Percentiles rank a stretch among this genome's conserved stretches.
Evolutionary conservation across 805 yeast genomes (phyloP).

Genomic region (Jamesozyma gamospora): DNA sequence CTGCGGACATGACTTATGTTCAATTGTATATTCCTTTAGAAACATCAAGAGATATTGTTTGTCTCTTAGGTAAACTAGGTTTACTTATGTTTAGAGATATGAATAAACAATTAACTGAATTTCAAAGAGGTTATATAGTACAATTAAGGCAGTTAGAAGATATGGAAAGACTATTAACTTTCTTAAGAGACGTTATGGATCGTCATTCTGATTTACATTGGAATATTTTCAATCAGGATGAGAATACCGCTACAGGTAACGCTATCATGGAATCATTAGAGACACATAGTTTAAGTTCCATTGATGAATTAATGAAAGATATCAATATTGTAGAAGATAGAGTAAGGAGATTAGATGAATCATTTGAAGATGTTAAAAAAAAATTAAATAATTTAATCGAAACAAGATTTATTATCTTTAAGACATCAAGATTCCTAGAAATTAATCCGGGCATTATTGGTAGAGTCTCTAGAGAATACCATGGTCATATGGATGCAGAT

Average conservation of each 20-base stretch:
- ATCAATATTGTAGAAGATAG: slow-evolving; percentile 63
- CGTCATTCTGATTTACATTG: slow-evolving; percentile 33
- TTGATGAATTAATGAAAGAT: slow-evolving; percentile 53
- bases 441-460: slow-evolving; percentile 27
- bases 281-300: slow-evolving; percentile 28
- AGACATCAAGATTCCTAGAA: slow-evolving; percentile 40
- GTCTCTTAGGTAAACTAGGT: slow-evolving; percentile 79
- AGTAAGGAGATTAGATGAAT: slow-evolving; percentile 59
- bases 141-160: slow-evolving; percentile 79
- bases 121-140: slow-evolving; percentile 83
- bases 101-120: slow-evolving; percentile 69
- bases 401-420: slow-evolving; percentile 50
- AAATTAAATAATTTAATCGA: slow-evolving; percentile 63
- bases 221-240: slow-evolving; percentile 29
- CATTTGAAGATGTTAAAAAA: slow-evolving; percentile 49
- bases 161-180: slow-evolving; percentile 63
- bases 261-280: slow-evolving; percentile 16
- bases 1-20: slow-evolving; percentile 94
- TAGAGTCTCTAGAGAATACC: slow-evolving; percentile 15
- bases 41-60: slow-evolving; percentile 72
- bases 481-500: slow-evolving; percentile 14
- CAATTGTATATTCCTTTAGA: slow-evolving; percentile 83
- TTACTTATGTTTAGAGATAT: slow-evolving; percentile 80
- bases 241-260: slow-evolving; percentile 13
- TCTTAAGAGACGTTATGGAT: slow-evolving; percentile 39